Conservation (phyloP, 2,329 filamentous ascomycete species). For the Paraconiothyrium brasiliense region DNA sequence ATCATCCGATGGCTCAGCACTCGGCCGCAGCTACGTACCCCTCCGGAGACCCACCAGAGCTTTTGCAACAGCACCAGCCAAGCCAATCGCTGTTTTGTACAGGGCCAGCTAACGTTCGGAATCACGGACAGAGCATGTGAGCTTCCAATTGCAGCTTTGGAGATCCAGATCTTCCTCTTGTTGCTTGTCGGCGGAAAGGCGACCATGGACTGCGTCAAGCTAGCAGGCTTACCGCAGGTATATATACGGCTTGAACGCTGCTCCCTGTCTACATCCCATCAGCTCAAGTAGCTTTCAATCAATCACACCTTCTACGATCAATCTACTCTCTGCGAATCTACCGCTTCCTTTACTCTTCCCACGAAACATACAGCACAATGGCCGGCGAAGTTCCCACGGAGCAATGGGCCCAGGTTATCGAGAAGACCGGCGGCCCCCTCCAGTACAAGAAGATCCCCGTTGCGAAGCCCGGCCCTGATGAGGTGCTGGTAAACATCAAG, state of each 20-base stretch:
- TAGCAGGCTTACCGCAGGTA: slow-evolving; percentile 30
- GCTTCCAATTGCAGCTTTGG: slow-evolving; percentile 21
- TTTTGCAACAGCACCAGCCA: slow-evolving; percentile 14
- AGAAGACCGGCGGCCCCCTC: slow-evolving; percentile 76
- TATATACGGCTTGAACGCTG: slow-evolving; percentile 15
- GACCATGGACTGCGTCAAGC: background rate
- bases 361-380: slow-evolving; percentile 46
- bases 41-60: slow-evolving; percentile 32
- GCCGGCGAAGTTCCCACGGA: slow-evolving; percentile 72
- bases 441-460: slow-evolving; percentile 85
- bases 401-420: slow-evolving; percentile 93
- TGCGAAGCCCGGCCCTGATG: slow-evolving; percentile 81
- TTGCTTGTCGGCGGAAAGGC: slow-evolving; percentile 5
- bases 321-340: slow-evolving; percentile 7
- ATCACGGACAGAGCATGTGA: slow-evolving; percentile 32
- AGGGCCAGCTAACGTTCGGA: slow-evolving; percentile 31
- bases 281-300: slow-evolving; percentile 4
- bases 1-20: slow-evolving; percentile 40
- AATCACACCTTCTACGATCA: background rate
- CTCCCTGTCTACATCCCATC: slow-evolving; percentile 5
- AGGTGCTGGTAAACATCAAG: slow-evolving; percentile 91
- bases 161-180: background rate
- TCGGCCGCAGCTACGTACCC: slow-evolving; percentile 29
- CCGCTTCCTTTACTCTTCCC: background rate
- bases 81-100: slow-evolving; percentile 16